These are phyloP conservation scores for Blastobotrys ciferrii DNA, from an alignment of 1,139 yeast species.

Conservation along the genomic window DNA sequence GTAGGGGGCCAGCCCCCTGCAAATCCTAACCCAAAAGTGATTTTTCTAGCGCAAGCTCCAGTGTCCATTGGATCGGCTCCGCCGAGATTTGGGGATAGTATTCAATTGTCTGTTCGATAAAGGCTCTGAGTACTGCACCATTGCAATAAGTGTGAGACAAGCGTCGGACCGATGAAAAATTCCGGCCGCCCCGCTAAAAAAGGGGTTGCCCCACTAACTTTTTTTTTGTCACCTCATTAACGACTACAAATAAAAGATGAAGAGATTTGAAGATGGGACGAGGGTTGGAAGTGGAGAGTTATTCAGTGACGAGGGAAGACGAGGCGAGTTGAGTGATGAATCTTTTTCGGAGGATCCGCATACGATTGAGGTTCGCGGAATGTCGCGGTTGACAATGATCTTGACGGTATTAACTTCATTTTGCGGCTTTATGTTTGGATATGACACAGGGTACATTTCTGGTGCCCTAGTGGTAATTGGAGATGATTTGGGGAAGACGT, in stretches of 20 bases:
- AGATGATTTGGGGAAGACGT: constrained; percentile 52
- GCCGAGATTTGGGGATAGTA: no score
- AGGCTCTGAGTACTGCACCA: no score
- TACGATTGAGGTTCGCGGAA: constrained; percentile 30
- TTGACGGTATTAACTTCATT: constrained; percentile 80
- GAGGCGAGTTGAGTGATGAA: not conserved
- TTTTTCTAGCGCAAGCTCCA: no score
- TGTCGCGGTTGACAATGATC: constrained; percentile 57
- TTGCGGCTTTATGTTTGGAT: constrained; percentile 95
- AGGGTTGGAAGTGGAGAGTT: not conserved
- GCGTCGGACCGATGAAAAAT: not conserved
- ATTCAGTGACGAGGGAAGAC: not conserved
- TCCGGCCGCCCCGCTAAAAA: not conserved
- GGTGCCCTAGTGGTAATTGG: constrained; percentile 86
- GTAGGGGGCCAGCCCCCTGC: no score
- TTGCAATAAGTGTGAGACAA: no score
- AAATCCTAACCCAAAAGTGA: no score
- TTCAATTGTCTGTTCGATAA: no score
- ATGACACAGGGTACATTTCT: constrained; percentile 94
- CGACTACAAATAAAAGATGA: no score
- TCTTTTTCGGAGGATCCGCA: constrained; percentile 9
- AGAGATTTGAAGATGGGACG: no score
- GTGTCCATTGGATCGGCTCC: no score
- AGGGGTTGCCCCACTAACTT: not conserved
- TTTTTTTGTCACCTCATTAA: not conserved